These are phyloP conservation scores for Silene coronaria DNA, from an alignment of 179 eudicot genomes.

Conservation along the genomic window DNA sequence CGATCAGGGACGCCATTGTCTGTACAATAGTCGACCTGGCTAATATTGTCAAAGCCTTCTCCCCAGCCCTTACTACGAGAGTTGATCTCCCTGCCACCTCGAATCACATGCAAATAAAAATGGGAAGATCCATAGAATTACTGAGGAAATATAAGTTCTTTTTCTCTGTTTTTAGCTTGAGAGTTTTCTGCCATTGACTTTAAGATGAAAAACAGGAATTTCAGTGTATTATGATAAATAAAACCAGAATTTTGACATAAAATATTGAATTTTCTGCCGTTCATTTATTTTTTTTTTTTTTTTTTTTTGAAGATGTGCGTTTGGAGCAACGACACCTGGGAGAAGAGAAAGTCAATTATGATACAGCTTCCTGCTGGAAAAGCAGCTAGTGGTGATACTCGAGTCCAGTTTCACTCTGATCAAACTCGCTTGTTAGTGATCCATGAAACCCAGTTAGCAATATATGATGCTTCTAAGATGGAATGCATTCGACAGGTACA, in stretches of 20 bases:
- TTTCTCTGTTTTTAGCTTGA: neutral
- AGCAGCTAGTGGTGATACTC: conserved; percentile 66
- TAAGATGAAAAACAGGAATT: neutral
- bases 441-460: conserved; percentile 84
- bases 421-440: conserved; percentile 74
- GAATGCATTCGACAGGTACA: conserved; percentile 78
- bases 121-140: too few species aligned
- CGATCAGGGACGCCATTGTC: too few species aligned
- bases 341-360: conserved; percentile 54
- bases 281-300: too few species aligned
- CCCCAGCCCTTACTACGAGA: too few species aligned
- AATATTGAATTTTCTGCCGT: neutral
- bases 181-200: neutral
- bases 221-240: neutral
- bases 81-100: too few species aligned
- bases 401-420: conserved; percentile 86
- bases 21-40: too few species aligned
- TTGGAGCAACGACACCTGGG: conserved; percentile 94
- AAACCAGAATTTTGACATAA: neutral
- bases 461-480: conserved; percentile 89
- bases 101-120: too few species aligned
- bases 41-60: too few species aligned
- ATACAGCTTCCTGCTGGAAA: conserved; percentile 80
- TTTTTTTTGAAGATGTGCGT: conserved; percentile 54
- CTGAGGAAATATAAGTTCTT: too few species aligned